Percentiles rank a stretch among this genome's conserved stretches.
These are phyloP conservation scores for Phytophthora pini DNA, from an alignment of 352 stramenopile species.

Conservation along the genomic window DNA sequence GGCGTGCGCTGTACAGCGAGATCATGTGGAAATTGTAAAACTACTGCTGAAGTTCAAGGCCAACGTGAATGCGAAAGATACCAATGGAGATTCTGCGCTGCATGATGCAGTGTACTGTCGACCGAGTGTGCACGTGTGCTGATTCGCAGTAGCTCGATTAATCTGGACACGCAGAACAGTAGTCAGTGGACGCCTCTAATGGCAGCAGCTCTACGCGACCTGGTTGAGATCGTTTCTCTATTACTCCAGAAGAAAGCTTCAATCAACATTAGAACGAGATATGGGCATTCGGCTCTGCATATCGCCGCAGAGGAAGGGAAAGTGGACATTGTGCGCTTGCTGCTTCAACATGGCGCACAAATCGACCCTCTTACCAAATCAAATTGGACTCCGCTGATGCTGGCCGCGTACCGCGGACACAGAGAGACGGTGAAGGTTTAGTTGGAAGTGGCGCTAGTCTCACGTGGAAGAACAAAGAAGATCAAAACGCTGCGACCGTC, in stretches of 20 bases:
- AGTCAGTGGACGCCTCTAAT: slow-evolving; percentile 22
- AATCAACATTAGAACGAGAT: neutral
- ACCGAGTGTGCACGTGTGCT: slow-evolving; percentile 1
- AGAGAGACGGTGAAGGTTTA: slow-evolving; percentile 11
- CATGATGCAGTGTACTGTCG: slow-evolving; percentile 20
- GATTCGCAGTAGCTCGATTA: neutral
- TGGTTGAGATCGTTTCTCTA: slow-evolving; percentile 3
- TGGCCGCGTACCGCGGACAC: slow-evolving; percentile 15
- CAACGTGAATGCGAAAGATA: slow-evolving; percentile 10
- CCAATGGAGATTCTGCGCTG: slow-evolving; percentile 20
- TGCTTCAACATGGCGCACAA: slow-evolving; percentile 4
- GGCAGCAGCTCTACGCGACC: slow-evolving; percentile 7
- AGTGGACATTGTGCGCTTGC: slow-evolving; percentile 7
- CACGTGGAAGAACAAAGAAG: neutral
- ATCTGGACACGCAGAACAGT: slow-evolving; percentile 5
- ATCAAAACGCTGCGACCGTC: neutral
- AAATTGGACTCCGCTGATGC: slow-evolving; percentile 18
- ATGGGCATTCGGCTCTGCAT: slow-evolving; percentile 18
- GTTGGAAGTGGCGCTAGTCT: slow-evolving; percentile 11
- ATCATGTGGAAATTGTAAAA: slow-evolving; percentile 19
- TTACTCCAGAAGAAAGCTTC: slow-evolving; percentile 9
- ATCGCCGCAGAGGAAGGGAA: slow-evolving; percentile 18
- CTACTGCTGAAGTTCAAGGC: slow-evolving; percentile 10
- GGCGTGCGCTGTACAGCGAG: no score
- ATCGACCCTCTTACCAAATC: slow-evolving; percentile 3